phyloP scores from a whole-genome alignment of 1,284 basidiomycete species.

The Ustilago shanxiensis region DNA sequence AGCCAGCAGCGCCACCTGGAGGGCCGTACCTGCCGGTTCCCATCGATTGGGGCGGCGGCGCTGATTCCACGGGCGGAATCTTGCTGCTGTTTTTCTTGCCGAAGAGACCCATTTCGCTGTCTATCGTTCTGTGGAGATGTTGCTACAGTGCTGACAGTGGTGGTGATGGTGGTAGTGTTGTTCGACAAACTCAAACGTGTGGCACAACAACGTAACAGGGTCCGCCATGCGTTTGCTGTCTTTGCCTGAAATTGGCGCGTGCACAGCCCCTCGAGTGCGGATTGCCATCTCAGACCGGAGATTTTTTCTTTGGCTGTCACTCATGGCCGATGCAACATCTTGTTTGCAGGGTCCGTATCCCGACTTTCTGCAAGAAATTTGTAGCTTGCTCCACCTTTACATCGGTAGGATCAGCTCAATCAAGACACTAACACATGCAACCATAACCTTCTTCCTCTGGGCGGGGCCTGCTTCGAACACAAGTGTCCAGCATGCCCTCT shows the following conservation, averaged over 20 bases:
- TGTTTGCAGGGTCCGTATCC: no score
- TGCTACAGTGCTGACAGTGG: not conserved
- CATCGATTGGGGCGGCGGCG: constrained; percentile 21
- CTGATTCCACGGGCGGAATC: constrained; percentile 41
- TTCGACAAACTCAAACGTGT: not conserved
- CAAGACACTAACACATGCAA: not conserved
- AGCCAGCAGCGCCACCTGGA: constrained; percentile 24
- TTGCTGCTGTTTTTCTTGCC: constrained; percentile 50
- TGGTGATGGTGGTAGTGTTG: no score
- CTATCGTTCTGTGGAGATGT: not conserved
- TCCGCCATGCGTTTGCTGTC: not conserved
- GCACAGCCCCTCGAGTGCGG: constrained; percentile 17
- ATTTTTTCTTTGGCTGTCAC: no score
- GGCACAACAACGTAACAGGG: not conserved
- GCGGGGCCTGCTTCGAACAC: not conserved
- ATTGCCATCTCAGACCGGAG: no score
- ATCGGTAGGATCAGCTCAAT: not conserved
- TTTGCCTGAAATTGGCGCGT: constrained; percentile 5
- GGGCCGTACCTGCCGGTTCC: constrained; percentile 30
- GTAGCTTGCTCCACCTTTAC: constrained; percentile 25
- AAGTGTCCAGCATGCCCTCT: constrained; percentile 17
- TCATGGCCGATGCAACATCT: no score
- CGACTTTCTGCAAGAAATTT: constrained; percentile 25
- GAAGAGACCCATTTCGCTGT: constrained; percentile 43
- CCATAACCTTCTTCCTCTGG: no score